These are phyloP conservation scores for Yarrowia divulgata DNA, from an alignment of 805 yeast species.

Conservation along the genomic window DNA sequence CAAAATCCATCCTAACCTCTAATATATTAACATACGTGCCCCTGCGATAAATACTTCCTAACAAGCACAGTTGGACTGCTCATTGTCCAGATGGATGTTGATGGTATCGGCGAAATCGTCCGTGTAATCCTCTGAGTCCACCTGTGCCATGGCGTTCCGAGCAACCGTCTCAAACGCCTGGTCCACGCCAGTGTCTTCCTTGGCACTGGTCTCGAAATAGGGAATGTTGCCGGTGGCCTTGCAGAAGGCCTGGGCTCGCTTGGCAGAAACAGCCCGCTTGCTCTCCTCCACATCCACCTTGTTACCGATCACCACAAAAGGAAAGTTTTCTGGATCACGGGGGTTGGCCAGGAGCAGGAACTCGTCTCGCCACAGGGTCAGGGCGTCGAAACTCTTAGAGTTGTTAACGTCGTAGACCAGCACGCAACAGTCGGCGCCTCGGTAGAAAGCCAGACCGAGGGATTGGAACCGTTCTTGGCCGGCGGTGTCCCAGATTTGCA, in stretches of 20 bases:
- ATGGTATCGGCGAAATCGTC: constrained; percentile 97
- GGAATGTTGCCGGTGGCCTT: constrained; percentile 80
- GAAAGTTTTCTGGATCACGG: constrained; percentile 91
- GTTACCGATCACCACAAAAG: constrained; percentile 93
- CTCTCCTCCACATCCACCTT: constrained; percentile 93
- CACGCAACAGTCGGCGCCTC: constrained; percentile 98
- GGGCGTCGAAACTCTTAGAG: constrained; percentile 87
- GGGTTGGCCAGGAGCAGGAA: constrained; percentile 93
- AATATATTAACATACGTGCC: constrained; percentile 37
- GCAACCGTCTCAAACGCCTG: constrained; percentile 96
- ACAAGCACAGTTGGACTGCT: constrained; percentile 77
- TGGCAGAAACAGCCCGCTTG: constrained; percentile 72
- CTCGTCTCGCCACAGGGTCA: constrained; percentile 94
- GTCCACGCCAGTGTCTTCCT: constrained; percentile 93
- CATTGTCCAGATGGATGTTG: constrained; percentile 90
- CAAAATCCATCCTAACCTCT: constrained; percentile 13
- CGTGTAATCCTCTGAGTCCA: constrained; percentile 85
- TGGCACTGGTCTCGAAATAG: constrained; percentile 96
- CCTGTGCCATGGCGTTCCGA: constrained; percentile 93
- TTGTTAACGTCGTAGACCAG: constrained; percentile 95
- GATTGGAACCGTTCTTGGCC: constrained; percentile 98
- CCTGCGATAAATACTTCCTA: constrained; percentile 47
- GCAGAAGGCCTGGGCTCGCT: constrained; percentile 68
- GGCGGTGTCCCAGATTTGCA: constrained; percentile 96
- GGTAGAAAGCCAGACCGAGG: constrained; percentile 93